These are phyloP conservation scores for Quercus berberidifolia DNA, from an alignment of 306 rosid species.

Conservation along the genomic window DNA sequence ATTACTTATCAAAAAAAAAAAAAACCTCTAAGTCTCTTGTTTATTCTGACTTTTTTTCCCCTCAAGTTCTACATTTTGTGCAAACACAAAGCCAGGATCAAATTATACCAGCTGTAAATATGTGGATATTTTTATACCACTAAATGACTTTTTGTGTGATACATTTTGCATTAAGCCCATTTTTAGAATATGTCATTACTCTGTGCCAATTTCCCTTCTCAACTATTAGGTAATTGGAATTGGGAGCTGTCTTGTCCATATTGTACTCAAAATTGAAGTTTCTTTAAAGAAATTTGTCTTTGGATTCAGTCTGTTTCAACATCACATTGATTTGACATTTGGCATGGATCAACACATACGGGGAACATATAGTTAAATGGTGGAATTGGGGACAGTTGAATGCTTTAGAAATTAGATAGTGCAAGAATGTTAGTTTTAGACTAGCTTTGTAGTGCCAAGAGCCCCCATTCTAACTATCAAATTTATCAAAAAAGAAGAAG, in stretches of 20 bases:
- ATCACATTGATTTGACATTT: background rate
- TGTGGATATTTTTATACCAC: background rate
- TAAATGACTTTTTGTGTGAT: background rate
- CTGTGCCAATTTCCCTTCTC: background rate
- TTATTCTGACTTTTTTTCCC: background rate
- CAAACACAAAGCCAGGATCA: background rate
- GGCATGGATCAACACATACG: background rate
- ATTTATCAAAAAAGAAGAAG: background rate
- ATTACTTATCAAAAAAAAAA: no score
- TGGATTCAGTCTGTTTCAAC: background rate
- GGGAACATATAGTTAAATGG: background rate
- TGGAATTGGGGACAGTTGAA: background rate
- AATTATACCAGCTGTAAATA: background rate
- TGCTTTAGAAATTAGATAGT: background rate
- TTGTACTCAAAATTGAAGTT: background rate
- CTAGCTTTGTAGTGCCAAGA: background rate
- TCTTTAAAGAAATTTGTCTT: background rate
- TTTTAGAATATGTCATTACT: background rate
- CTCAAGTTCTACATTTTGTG: background rate
- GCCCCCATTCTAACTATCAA: no score
- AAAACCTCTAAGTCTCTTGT: background rate
- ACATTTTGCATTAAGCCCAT: background rate
- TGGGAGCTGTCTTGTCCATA: background rate
- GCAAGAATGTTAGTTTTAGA: background rate
- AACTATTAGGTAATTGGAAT: background rate